Percentiles rank a stretch among this genome's conserved stretches.
phyloP scores from a whole-genome alignment of 139 green algal genomes.

The Picochlorum sp. region DNA sequence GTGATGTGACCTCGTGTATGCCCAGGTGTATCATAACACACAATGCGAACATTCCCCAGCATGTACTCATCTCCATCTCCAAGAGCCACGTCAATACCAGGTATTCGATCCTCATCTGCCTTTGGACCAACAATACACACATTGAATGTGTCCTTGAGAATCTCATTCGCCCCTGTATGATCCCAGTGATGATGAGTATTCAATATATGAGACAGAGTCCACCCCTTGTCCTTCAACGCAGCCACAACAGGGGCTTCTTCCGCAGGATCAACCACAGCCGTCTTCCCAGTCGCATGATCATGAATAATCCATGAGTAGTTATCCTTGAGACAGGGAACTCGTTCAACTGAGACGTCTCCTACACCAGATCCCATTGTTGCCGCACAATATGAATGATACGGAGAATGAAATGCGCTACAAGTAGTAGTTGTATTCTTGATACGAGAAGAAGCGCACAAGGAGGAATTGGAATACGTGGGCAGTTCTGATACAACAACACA shows the following conservation, averaged over 20 bases:
- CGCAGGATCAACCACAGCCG: constrained; percentile 76
- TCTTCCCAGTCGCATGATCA: constrained; percentile 39
- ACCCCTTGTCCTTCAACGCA: constrained; percentile 44
- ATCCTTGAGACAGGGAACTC: constrained; percentile 27
- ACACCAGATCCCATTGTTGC: background rate
- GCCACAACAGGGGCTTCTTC: constrained; percentile 56
- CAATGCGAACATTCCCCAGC: constrained; percentile 43
- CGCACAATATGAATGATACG: background rate
- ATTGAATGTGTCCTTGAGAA: constrained; percentile 33
- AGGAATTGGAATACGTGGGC: too few species aligned
- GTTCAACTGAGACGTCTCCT: constrained; percentile 17
- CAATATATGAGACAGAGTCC: constrained; percentile 63
- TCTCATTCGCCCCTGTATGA: constrained; percentile 29
- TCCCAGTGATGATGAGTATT: constrained; percentile 71
- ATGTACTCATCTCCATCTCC: constrained; percentile 48
- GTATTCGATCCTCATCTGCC: constrained; percentile 64
- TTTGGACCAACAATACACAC: constrained; percentile 46
- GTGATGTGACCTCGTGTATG: constrained; percentile 84
- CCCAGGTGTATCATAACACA: constrained; percentile 71
- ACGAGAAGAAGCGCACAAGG: too few species aligned
- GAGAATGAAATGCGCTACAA: background rate
- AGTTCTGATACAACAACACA: too few species aligned
- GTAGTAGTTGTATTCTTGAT: too few species aligned
- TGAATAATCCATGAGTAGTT: constrained; percentile 75
- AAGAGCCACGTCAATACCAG: constrained; percentile 69